A percentile compares a stretch with the other conserved stretches of the same genome.
These are phyloP conservation scores for Phanerochaete carnosa DNA, from an alignment of 768 basidiomycete species.

Conservation along the genomic window DNA sequence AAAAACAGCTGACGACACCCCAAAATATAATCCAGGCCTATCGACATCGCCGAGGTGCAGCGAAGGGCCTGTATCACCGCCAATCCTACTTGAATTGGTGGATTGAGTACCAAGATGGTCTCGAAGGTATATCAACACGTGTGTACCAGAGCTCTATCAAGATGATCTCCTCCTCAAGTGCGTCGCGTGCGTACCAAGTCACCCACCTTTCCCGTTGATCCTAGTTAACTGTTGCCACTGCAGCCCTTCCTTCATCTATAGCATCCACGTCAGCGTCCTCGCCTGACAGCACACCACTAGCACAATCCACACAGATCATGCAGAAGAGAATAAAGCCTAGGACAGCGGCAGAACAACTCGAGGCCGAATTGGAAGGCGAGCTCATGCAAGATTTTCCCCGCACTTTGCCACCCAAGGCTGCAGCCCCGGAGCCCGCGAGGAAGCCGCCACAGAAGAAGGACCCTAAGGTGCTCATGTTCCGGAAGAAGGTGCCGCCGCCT, in stretches of 20 bases:
- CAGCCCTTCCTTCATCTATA: constrained; percentile 9
- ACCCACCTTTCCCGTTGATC: constrained; percentile 17
- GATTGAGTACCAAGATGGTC: too few species aligned
- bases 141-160: too few species aligned
- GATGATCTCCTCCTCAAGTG: constrained; percentile 23
- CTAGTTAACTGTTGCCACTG: constrained; percentile 7
- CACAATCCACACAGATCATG: background rate
- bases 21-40: too few species aligned
- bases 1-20: too few species aligned
- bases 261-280: constrained; percentile 15
- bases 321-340: background rate
- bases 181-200: constrained; percentile 24
- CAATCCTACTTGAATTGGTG: too few species aligned
- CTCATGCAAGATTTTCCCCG: constrained; percentile 1
- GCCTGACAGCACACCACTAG: constrained; percentile 9
- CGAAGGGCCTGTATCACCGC: too few species aligned
- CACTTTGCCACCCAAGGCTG: constrained; percentile 35
- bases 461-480: background rate
- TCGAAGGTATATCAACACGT: too few species aligned
- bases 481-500: constrained; percentile 1
- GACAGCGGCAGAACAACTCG: constrained; percentile 18
- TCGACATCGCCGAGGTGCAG: too few species aligned
- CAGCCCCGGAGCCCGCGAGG: background rate
- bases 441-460: constrained; percentile 4
- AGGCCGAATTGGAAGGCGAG: constrained; percentile 24